A percentile compares a stretch with the other conserved stretches of the same genome.
Conservation (phyloP, 768 basidiomycete species). For the Lactarius hatsudake region DNA sequence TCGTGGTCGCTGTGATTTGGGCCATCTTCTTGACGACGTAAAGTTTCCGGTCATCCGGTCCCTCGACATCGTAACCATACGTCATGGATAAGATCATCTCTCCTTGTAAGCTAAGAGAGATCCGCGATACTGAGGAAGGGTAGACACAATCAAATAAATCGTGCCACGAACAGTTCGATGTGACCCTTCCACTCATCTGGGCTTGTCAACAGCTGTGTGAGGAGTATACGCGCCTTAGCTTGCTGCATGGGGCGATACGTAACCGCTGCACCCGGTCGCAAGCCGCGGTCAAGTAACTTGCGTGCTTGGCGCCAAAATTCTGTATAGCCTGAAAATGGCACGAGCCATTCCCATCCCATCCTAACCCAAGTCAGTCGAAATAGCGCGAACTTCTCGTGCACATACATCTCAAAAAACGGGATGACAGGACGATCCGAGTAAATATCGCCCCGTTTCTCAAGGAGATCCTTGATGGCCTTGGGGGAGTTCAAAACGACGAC, state of each 20-base stretch:
- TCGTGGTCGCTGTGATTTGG: background rate
- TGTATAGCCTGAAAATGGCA: background rate
- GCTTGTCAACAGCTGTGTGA: background rate
- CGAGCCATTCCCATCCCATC: constrained; percentile 3
- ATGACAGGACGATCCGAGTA: constrained; percentile 14
- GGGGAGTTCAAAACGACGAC: constrained; percentile 49
- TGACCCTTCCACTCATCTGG: constrained; percentile 8
- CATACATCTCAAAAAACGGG: constrained; percentile 5
- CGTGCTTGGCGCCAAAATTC: constrained; percentile 4
- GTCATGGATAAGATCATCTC: constrained; percentile 10
- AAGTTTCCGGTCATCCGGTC: constrained; percentile 2
- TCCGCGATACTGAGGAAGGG: background rate
- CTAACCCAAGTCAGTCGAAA: background rate
- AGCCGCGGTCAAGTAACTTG: constrained; percentile 13
- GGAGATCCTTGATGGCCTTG: constrained; percentile 45
- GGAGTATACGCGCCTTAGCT: constrained; percentile 1
- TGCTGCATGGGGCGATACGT: constrained; percentile 11
- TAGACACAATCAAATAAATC: background rate
- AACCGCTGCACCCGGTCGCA: constrained; percentile 4
- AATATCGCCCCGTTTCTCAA: constrained; percentile 51
- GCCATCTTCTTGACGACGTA: background rate
- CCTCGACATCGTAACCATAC: constrained; percentile 15
- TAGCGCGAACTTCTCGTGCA: background rate
- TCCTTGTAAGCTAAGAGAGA: constrained; percentile 3
- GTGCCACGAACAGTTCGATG: constrained; percentile 2